Base-by-base conservation (phyloP, 2,329 filamentous ascomycete genomes). In the Sphaerulina vaccinii region DNA sequence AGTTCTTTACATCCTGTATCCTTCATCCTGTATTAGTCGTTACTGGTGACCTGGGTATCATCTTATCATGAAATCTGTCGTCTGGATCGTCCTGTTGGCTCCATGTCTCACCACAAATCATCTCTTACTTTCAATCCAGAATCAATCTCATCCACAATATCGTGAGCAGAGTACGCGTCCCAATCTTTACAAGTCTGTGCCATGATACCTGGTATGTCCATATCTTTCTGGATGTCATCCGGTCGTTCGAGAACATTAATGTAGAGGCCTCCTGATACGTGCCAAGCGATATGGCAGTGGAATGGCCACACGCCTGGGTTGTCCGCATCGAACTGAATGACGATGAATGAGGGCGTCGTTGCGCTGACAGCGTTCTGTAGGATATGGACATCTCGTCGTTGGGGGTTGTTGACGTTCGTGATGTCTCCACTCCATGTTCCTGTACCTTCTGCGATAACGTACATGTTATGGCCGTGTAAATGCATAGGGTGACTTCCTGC, bases 401-500 rank as follows among this genome's bases (percentile, higher is more conserved):
- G 71, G 1, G 79, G 79, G 62, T 81, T 81, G 3, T 55, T 58
- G 2, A 73, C 62, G 51, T 76, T 75, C 61, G 58, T 61, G 27
- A 76, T 63, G 5, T 59, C 58, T 27, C 69, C 69, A 45, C 71
- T 63, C 68, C 69, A 74, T 10, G 53, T 60, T 10, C 73, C 75
- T 0, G 48, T 36, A n/a, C 74, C 74, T 45, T 69, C 65, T 10
- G 69, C 70, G 2, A 77, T 69, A 60, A 66, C 63, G 68, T 63
- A 72, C 62, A 76, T 71, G 60, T 77, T 73, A 60, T 77, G 75
- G n/a, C 75, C 73, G 66, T 77, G 75, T 11, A 77, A 57, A 59
- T 74, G 72, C 72, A 78, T 76, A 3, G 74, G 73, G 43, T 77
- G 74, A 82, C 73, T 87, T 58, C 16, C 65, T 37, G 36, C 62